A percentile compares a stretch with the other conserved stretches of the same genome.
phyloP scores from a whole-genome alignment of 495 filamentous ascomycete genomes.

The Apodospora peruviana region DNA sequence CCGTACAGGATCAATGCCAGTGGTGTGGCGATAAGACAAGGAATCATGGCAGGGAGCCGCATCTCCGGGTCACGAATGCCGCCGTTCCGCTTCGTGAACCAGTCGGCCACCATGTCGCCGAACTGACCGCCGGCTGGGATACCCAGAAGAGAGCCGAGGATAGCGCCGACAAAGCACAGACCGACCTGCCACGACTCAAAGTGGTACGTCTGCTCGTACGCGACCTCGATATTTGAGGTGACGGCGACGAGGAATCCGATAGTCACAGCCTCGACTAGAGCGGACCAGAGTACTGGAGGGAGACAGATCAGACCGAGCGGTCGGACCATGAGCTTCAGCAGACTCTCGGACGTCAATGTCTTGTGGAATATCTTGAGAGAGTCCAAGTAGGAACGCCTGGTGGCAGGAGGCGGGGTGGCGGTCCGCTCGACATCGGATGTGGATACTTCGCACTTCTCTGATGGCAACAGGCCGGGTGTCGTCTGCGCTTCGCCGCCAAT shows the following conservation, averaged over 20 bases:
- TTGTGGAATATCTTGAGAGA: conserved; percentile 33
- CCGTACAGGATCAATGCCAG: conserved; percentile 46
- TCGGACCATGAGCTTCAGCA: conserved; percentile 42
- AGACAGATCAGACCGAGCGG: conserved; percentile 42
- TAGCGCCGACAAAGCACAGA: conserved; percentile 42
- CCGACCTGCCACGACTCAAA: conserved; percentile 46
- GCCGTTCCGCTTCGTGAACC: conserved; percentile 43
- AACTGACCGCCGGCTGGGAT: conserved; percentile 45
- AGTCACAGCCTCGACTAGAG: conserved; percentile 43
- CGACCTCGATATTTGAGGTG: conserved; percentile 44
- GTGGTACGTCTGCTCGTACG: conserved; percentile 38
- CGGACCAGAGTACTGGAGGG: conserved; percentile 46
- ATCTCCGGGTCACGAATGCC: conserved; percentile 53
- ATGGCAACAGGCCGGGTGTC: background rate
- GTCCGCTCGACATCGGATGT: conserved; percentile 2
- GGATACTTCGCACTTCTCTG: conserved; percentile 1
- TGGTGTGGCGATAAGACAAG: conserved; percentile 40
- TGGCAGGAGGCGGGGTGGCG: conserved; percentile 2
- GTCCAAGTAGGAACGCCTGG: conserved; percentile 25
- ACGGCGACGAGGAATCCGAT: conserved; percentile 52
- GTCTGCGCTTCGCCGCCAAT: background rate
- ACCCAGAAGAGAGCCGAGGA: conserved; percentile 44
- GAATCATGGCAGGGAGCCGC: conserved; percentile 43
- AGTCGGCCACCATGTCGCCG: conserved; percentile 46
- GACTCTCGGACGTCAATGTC: conserved; percentile 37